Evolutionary conservation across 352 stramenopile species (phyloP).

Genomic region (Phytophthora fragariae): DNA sequence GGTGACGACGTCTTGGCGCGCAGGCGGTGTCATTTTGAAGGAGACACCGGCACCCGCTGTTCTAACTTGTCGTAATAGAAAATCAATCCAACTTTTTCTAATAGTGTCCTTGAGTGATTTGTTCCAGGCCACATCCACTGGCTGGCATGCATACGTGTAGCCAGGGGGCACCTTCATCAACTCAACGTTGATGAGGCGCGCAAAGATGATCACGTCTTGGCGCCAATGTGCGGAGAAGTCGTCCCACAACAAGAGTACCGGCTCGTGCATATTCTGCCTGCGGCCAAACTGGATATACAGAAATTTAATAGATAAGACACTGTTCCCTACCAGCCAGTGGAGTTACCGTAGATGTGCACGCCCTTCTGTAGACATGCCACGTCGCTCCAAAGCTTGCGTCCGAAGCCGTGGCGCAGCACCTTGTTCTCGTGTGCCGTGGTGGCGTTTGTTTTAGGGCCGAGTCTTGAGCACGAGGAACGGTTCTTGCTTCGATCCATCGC

Average conservation of each 20-base stretch:
- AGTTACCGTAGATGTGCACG: constrained; percentile 39
- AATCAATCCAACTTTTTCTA: neutral
- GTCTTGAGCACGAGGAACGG: constrained; percentile 37
- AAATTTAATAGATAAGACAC: constrained; percentile 13
- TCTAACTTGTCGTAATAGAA: too few species aligned
- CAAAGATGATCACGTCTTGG: neutral
- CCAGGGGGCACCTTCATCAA: neutral
- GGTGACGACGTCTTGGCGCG: too few species aligned
- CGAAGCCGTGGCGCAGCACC: constrained; percentile 28
- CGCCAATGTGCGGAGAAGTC: neutral
- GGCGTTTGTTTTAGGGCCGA: neutral
- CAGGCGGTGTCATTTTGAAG: too few species aligned
- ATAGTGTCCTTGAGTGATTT: neutral
- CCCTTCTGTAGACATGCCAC: constrained; percentile 25
- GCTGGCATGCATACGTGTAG: neutral
- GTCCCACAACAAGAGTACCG: neutral
- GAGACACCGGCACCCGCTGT: too few species aligned
- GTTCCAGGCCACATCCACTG: neutral
- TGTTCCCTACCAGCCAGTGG: constrained; percentile 40
- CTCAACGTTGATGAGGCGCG: neutral
- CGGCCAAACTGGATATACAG: neutral
- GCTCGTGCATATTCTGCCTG: neutral
- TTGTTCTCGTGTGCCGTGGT: constrained; percentile 16
- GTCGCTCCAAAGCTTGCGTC: constrained; percentile 18
- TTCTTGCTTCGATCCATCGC: too few species aligned